Conservation (phyloP, 164 flowering plant genomes). For the Aristolochia fimbriata region DNA sequence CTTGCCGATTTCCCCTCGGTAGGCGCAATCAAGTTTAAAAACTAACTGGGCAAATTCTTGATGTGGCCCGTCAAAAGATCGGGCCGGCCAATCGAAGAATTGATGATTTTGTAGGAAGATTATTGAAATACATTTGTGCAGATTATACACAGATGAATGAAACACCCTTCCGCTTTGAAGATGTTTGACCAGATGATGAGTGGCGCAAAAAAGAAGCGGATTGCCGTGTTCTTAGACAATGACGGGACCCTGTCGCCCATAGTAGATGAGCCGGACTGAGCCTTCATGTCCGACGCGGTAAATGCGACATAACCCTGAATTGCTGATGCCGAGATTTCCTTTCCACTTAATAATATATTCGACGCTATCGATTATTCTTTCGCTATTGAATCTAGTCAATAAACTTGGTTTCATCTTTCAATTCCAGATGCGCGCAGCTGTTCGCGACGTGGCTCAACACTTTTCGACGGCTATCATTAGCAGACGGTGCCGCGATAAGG, state of each 20-base stretch:
- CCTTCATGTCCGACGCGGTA: slow-evolving; percentile 84
- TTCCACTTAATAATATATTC: no score
- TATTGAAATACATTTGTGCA: no score
- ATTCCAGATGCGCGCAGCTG: slow-evolving; percentile 20
- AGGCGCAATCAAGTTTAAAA: no score
- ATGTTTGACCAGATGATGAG: slow-evolving; percentile 55
- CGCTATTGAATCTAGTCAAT: no score
- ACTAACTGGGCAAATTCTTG: no score
- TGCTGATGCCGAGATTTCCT: background rate
- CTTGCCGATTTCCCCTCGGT: no score
- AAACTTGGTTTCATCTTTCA: background rate
- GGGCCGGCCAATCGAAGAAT: no score
- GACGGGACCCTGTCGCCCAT: slow-evolving; percentile 96
- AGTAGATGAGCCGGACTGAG: slow-evolving; percentile 78
- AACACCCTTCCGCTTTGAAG: slow-evolving; percentile 71
- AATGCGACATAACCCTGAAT: background rate
- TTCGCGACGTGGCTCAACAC: slow-evolving; percentile 8
- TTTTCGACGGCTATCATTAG: slow-evolving; percentile 17
- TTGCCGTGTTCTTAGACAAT: slow-evolving; percentile 79
- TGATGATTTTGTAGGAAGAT: no score
- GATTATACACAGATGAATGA: slow-evolving; percentile 36
- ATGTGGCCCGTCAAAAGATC: no score
- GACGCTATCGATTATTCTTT: no score
- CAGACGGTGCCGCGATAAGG: slow-evolving; percentile 18
- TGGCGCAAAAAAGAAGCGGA: slow-evolving; percentile 57